Base-by-base conservation (phyloP, 495 filamentous ascomycete species). In the Cryomyces antarcticus region DNA sequence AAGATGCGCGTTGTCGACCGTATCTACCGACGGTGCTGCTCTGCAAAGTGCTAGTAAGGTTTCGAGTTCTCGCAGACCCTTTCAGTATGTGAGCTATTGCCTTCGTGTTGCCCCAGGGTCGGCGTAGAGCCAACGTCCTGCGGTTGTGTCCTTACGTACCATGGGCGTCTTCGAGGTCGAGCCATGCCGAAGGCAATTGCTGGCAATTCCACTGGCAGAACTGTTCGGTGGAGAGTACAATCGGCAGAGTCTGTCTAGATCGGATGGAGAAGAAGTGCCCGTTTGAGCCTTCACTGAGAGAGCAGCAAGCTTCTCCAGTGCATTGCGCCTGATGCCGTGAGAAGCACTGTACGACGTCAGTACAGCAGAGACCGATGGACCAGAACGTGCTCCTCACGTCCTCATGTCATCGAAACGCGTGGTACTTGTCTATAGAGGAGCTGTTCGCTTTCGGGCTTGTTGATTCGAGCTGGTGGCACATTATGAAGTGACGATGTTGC, bases 11-110 rank as follows among this genome's bases (percentile, higher is more conserved):
- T 75, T 78, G 42, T 82, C 72, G 5, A 63, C 51, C 41, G 68
- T 70, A 12, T 73, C 65, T 10, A 95, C 62, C 11, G 73, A 63
- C 12, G 82, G 76, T 6, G 85, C 81, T 28, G 89, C 81, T 60
- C 81, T 84, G 60, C 87, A 93, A 24, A 97, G 68, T 30, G 87
- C 83, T 13, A 96, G 62, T 28, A 96, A 67, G 34, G 88, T 77
- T 56, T 96, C 86, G 46, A 92, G 73, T 66, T 97, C 89, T 42
- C 81, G 75, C 41, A 84, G 59, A 12, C 68, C 70, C 57, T 36
- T 36, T 24, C 17, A 24, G 17, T 24, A 24, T 24, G 17, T 24
- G 17, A 24, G 17, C 17, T 24, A 24, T 24, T 24, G 17, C 17
- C 17, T 24, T 2, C 17, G n/a, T 24, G 17, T 24, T 24, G 17